A percentile compares a stretch with the other conserved stretches of the same genome.
Evolutionary conservation across 257 asterid genomes (phyloP).

Genomic region (Solanum microdontum): DNA sequence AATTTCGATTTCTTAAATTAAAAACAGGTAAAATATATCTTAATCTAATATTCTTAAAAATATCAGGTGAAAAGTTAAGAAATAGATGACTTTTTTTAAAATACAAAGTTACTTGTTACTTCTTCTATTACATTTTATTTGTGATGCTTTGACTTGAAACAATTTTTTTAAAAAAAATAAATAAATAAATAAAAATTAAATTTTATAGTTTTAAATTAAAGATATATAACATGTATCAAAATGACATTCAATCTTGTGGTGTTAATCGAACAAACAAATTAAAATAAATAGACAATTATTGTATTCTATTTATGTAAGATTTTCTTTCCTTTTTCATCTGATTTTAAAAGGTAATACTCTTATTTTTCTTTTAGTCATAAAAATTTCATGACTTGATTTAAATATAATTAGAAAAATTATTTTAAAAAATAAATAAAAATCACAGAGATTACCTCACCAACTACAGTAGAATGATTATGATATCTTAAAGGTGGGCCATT

Average conservation of each 20-base stretch:
- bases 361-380: background rate
- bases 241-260: too few species aligned
- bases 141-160: too few species aligned
- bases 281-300: background rate
- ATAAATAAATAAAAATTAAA: too few species aligned
- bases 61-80: too few species aligned
- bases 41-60: background rate
- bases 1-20: background rate
- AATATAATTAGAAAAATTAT: too few species aligned
- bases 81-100: too few species aligned
- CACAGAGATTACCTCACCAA: background rate
- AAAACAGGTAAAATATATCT: background rate
- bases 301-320: background rate
- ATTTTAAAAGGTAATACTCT: background rate
- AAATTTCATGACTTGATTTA: background rate
- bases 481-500: background rate
- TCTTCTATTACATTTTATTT: too few species aligned
- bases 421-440: too few species aligned
- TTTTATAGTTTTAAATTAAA: too few species aligned
- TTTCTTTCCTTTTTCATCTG: background rate
- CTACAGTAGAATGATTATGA: background rate
- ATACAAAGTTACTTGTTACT: too few species aligned
- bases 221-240: too few species aligned
- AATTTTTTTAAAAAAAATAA: too few species aligned
- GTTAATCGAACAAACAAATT: background rate